Evolutionary conservation across 2,329 filamentous ascomycete species (phyloP), one percentile per base, ranked within the genome.

Genomic region (Coccinonectria pachysandricola): DNA sequence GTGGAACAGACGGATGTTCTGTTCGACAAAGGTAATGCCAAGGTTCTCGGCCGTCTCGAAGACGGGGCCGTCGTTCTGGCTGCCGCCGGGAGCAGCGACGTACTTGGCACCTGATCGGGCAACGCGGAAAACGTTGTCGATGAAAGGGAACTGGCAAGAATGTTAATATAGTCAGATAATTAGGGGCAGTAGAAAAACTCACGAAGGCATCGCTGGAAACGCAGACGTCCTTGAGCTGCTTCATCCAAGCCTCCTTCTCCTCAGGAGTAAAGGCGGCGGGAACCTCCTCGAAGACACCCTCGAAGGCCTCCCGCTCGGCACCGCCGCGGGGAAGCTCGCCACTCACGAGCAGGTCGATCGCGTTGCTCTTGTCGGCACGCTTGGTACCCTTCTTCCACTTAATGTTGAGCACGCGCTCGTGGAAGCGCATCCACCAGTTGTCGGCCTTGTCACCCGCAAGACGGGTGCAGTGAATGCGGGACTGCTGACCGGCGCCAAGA

Each of bases 401-500:
- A 55, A 98, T 79, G 50, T 65, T 69, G 25, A 96, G 70, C 8
- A 91, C 83, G 27, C 84, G 79, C 44, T 84, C 79, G 65, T 95
- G 83, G 75, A 96, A 96, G 49, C 91, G 82, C 69, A 98, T 81
- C 91, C 88, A 98, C 88, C 88, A 96, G 69, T 93, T 95, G 60
- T 98, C 91, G 24, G 87, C 85, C 70, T 98, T 98, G 67, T 96
- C 88, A 34, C 91, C 91, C 8, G 91, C 91, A 26, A 98, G 75
- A 41, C 91, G 80, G 21, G 91, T 98, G 74, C 91, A 98, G 71
- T 98, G 91, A 46, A 98, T 98, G 44, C 91, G 81, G 36, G 84
- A 93, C 64, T 98, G 91, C 60, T 98, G 91, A 34, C 91, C 91
- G 29, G 91, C 91, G 40, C 91, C 91, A 30, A 98, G 76, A 40